These are phyloP conservation scores for Hydnomerulius pinastri DNA, from an alignment of 768 basidiomycete species.

Conservation along the genomic window DNA sequence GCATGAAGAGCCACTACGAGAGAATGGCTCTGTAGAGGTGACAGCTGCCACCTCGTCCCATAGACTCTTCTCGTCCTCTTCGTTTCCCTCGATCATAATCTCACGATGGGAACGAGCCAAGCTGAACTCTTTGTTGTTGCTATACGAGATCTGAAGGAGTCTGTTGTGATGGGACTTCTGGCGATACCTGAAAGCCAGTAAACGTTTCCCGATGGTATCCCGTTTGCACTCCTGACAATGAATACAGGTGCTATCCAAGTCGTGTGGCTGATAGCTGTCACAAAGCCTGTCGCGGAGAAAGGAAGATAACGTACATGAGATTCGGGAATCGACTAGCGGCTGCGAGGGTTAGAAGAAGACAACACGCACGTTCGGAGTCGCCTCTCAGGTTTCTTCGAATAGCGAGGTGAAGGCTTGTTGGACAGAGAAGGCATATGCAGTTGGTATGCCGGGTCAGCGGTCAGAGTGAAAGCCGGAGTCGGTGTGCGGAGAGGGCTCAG, in stretches of 20 bases:
- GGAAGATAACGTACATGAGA: conserved; percentile 7
- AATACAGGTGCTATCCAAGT: conserved; percentile 20
- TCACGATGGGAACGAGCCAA: conserved; percentile 9
- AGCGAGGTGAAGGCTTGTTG: conserved; percentile 23
- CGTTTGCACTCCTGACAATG: conserved; percentile 32
- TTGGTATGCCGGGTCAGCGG: conserved; percentile 16
- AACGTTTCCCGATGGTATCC: conserved; percentile 26
- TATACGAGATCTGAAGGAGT: background rate
- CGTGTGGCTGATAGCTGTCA: conserved; percentile 22
- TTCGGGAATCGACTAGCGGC: background rate
- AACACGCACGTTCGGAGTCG: conserved; percentile 30
- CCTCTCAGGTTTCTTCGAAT: conserved; percentile 13
- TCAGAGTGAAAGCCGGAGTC: conserved; percentile 11
- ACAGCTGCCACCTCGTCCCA: conserved; percentile 31
- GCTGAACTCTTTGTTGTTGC: conserved; percentile 5
- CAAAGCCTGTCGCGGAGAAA: conserved; percentile 20
- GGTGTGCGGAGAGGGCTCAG: conserved; percentile 30
- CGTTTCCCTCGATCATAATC: conserved; percentile 22
- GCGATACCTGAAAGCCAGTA: conserved; percentile 23
- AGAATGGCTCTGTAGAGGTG: conserved; percentile 19
- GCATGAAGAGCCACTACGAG: conserved; percentile 15
- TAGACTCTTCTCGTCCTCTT: conserved; percentile 28
- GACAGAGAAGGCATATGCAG: conserved; percentile 23
- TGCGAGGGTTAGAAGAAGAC: background rate
- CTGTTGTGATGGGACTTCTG: conserved; percentile 10